Evolutionary conservation across 768 basidiomycete species (phyloP).

Genomic region (Mycena amicta): DNA sequence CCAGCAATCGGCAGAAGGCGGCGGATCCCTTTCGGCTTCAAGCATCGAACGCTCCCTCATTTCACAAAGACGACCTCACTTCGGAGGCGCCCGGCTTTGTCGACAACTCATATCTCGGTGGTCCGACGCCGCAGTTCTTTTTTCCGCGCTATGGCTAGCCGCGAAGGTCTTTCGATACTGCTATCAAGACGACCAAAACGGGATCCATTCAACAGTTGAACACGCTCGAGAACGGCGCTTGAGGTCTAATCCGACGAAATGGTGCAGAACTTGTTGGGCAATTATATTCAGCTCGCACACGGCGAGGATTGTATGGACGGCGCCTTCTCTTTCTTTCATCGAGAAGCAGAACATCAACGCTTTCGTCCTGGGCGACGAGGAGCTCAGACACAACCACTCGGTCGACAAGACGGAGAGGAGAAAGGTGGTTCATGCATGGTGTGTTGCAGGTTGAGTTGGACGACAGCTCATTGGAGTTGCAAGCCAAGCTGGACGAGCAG

Average conservation of each 20-base stretch:
- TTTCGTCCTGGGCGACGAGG: constrained; percentile 57
- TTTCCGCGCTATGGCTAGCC: too few relatives aligned
- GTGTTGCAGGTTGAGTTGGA: constrained; percentile 39
- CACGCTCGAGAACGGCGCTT: constrained; percentile 95
- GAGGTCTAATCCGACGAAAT: constrained; percentile 98
- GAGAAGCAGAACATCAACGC: constrained; percentile 94
- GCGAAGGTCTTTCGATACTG: too few relatives aligned
- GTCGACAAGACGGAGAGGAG: neutral
- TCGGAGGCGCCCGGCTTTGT: too few relatives aligned
- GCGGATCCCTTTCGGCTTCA: too few relatives aligned
- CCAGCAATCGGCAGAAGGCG: too few relatives aligned
- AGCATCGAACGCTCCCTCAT: too few relatives aligned
- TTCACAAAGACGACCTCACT: too few relatives aligned
- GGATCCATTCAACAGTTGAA: too few relatives aligned
- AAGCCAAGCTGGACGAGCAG: constrained; percentile 69
- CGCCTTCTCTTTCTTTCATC: constrained; percentile 91
- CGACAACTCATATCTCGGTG: too few relatives aligned
- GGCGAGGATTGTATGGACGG: constrained; percentile 99
- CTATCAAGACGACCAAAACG: too few relatives aligned
- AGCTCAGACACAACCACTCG: constrained; percentile 57
- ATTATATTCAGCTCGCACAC: constrained; percentile 94
- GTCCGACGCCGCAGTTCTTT: too few relatives aligned
- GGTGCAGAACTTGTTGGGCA: constrained; percentile 94
- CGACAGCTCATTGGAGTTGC: constrained; percentile 69
- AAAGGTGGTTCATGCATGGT: neutral